phyloP scores from a whole-genome alignment of 495 filamentous ascomycete genomes.

The Hypomontagnella submonticulosa region DNA sequence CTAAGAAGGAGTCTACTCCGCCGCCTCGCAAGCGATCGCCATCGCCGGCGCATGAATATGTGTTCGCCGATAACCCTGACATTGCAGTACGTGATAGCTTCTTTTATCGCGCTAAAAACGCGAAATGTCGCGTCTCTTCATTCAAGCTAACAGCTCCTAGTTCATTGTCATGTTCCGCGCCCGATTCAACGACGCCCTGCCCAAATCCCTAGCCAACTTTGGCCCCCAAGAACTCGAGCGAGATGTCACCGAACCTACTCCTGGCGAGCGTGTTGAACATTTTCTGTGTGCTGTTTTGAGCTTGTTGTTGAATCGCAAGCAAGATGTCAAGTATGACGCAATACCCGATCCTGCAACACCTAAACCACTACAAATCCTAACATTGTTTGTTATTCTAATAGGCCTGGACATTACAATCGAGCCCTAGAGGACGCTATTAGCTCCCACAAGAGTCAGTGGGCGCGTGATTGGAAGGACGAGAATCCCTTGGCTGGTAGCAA shows the following conservation, averaged over 20 bases:
- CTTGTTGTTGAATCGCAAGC: conserved; percentile 93
- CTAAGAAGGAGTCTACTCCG: conserved; percentile 64
- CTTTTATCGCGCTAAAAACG: conserved; percentile 47
- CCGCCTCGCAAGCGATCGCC: conserved; percentile 79
- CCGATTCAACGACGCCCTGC: conserved; percentile 89
- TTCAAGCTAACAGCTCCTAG: conserved; percentile 60
- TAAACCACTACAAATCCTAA: conserved; percentile 25
- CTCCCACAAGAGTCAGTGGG: conserved; percentile 89
- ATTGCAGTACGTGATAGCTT: conserved; percentile 77
- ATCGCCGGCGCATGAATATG: conserved; percentile 89
- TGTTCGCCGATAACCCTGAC: conserved; percentile 85
- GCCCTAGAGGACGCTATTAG: conserved; percentile 93
- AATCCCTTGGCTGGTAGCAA: conserved; percentile 84
- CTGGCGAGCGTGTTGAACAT: conserved; percentile 85
- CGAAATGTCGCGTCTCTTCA: conserved; percentile 53
- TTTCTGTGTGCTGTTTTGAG: conserved; percentile 89
- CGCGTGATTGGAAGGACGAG: conserved; percentile 82
- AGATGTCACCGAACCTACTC: conserved; percentile 79
- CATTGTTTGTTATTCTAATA: conserved; percentile 44
- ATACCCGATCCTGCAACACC: conserved; percentile 38
- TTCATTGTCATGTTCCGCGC: conserved; percentile 98
- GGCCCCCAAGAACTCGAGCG: conserved; percentile 95
- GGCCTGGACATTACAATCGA: conserved; percentile 86
- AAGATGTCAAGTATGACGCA: conserved; percentile 90
- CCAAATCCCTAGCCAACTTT: conserved; percentile 84